Conservation (phyloP, 345 rosid genomes). For the Gossypium ekmanianum region DNA sequence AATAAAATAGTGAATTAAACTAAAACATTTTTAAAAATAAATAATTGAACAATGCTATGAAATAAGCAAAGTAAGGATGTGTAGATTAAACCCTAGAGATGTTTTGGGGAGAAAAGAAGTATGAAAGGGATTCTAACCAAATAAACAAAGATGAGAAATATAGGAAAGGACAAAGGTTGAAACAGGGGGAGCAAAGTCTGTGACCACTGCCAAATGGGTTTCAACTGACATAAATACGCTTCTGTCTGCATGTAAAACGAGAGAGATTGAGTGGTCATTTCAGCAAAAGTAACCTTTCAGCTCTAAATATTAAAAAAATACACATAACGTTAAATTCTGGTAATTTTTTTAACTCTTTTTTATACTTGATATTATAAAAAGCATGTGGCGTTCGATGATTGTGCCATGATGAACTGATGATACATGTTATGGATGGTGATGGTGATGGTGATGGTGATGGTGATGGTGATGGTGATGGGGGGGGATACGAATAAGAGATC, state of each 20-base stretch:
- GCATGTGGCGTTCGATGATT: conserved; percentile 25
- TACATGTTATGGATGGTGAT: conserved; percentile 19
- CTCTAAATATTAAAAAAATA: conserved; percentile 2
- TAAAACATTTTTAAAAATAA: no score
- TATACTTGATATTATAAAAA: background rate
- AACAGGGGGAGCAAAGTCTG: conserved; percentile 22
- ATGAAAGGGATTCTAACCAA: conserved; percentile 24
- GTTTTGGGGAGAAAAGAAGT: background rate
- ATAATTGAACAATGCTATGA: background rate
- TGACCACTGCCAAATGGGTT: conserved; percentile 21
- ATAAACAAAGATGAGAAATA: conserved; percentile 19
- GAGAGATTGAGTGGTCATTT: conserved; percentile 49
- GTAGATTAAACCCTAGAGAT: conserved; percentile 21
- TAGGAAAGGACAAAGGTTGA: conserved; percentile 28
- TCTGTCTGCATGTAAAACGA: conserved; percentile 27
- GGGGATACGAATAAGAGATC: conserved; percentile 11
- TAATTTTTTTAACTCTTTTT: background rate
- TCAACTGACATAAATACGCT: conserved; percentile 30
- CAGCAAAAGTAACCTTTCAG: conserved; percentile 28
- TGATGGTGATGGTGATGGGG: no score
- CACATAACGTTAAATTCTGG: background rate
- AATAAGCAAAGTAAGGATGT: background rate
- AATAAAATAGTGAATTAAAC: no score
- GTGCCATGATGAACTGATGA: conserved; percentile 30
- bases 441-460: background rate